phyloP scores from a whole-genome alignment of 1,139 yeast species.

The Debaryomyces sp. region DNA sequence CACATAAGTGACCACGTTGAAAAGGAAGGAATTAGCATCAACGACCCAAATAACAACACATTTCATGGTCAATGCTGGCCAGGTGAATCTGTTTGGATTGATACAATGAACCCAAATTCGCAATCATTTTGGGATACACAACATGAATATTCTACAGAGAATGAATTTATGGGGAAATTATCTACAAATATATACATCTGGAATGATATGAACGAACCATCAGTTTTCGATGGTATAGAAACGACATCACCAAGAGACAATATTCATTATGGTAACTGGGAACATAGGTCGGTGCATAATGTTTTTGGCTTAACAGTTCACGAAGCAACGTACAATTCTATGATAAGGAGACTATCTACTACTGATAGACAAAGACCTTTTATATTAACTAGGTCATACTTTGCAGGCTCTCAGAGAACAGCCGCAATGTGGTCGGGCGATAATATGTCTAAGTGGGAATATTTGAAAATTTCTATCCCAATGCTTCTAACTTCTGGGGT shows the following conservation, averaged over 20 bases:
- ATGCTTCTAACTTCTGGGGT: slow-evolving; percentile 83
- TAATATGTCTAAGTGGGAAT: slow-evolving; percentile 91
- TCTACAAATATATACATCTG: slow-evolving; percentile 73
- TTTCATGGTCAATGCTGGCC: slow-evolving; percentile 98
- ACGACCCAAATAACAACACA: slow-evolving; percentile 42
- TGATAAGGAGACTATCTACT: slow-evolving; percentile 49
- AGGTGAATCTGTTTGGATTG: slow-evolving; percentile 94
- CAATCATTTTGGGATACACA: slow-evolving; percentile 59
- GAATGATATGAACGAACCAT: slow-evolving; percentile 99
- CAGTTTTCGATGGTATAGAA: slow-evolving; percentile 93
- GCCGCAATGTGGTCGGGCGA: slow-evolving; percentile 99
- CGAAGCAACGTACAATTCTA: slow-evolving; percentile 73
- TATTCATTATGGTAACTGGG: slow-evolving; percentile 78
- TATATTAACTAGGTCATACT: slow-evolving; percentile 83
- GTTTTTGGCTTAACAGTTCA: slow-evolving; percentile 78
- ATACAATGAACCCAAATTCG: slow-evolving; percentile 69
- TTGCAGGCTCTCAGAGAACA: slow-evolving; percentile 87
- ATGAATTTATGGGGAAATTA: slow-evolving; percentile 54
- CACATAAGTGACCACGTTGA: slow-evolving; percentile 58
- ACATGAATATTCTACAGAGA: slow-evolving; percentile 23
- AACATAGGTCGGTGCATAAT: slow-evolving; percentile 90
- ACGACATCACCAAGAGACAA: slow-evolving; percentile 83
- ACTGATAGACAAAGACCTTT: slow-evolving; percentile 72
- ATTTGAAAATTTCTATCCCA: slow-evolving; percentile 77
- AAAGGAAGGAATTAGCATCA: slow-evolving; percentile 38